Base-by-base conservation (phyloP, 768 basidiomycete species). In the Coprinellus micaceus region DNA sequence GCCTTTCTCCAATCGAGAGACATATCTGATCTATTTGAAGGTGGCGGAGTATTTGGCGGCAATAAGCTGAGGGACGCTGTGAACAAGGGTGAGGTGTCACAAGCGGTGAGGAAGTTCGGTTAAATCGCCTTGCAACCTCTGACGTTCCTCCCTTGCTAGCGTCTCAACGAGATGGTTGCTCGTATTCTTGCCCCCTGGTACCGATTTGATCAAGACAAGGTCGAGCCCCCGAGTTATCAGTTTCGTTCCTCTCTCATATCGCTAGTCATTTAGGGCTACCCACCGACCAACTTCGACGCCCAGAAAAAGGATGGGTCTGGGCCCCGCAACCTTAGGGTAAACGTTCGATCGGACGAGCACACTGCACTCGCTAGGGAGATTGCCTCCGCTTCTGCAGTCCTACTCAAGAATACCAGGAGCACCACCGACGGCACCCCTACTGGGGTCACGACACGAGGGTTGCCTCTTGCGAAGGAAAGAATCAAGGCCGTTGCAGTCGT, bases 381-480 rank as follows among this genome's bases (percentile, higher is more conserved):
- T 28, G 89, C 82, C 4, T 77, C 82, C 0, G 82, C 81, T 0
- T 86, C 85, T 0, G 82, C 83, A 1, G 85, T 89, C 19, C 67
- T 91, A 30, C 74, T 89, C 12, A 89, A 89, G 71, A 90, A 90
- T 66, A 71, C 75, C 36, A 67, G 78, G 59, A 74, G 69, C 13
- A 66, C 69, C 25, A 73, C 66, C 54, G 71, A 61, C 58, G 74
- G 64, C 60, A 69, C 64, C 3, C 61, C 67, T 2, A 56, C 60
- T 15, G 77, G 77, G 2, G 65, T 59, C 2, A 73, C 71, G 5
- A 62, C 68, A 17, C 68, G 73, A 11, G 78, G 79, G 0, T 61
- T 82, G n/a, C 81, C 80, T 4, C 61, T 77, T 2, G 63, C 76
- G n/a, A 69, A 72, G 13, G 70, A 79, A 33, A 76, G 76, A 19